Conservation (phyloP, 352 stramenopile genomes). For the Globisporangium orthogonon region DNA sequence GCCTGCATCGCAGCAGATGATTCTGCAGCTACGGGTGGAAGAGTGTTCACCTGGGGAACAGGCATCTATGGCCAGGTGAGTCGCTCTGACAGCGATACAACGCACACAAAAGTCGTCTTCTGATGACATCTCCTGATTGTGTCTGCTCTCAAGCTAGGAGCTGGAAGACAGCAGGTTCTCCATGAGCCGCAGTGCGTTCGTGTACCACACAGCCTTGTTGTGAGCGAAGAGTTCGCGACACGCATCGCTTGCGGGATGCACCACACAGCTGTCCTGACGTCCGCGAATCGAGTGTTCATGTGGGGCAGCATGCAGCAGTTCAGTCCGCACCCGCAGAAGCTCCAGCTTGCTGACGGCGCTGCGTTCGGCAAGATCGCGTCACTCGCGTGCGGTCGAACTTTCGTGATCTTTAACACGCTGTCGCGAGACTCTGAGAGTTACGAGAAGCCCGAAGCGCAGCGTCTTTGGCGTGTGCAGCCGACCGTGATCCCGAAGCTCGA, state of each 20-base stretch:
- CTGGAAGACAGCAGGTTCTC: constrained; percentile 31
- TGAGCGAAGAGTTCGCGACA: constrained; percentile 33
- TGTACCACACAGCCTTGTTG: constrained; percentile 19
- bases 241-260: constrained; percentile 58
- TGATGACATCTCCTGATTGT: background rate
- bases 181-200: constrained; percentile 37
- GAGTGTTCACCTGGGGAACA: constrained; percentile 68
- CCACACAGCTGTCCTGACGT: constrained; percentile 52
- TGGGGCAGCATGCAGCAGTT: constrained; percentile 65
- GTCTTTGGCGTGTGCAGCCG: constrained; percentile 39
- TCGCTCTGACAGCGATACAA: background rate
- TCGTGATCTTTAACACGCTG: constrained; percentile 71
- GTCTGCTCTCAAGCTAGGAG: constrained; percentile 33
- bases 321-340: constrained; percentile 23
- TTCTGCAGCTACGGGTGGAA: constrained; percentile 10
- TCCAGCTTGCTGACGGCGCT: constrained; percentile 24
- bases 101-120: background rate
- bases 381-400: constrained; percentile 62
- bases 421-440: constrained; percentile 45
- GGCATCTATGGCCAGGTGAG: constrained; percentile 57
- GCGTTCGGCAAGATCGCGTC: constrained; percentile 44
- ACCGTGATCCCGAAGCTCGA: constrained; percentile 43
- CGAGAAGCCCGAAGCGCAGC: constrained; percentile 39
- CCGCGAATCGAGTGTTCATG: constrained; percentile 45
- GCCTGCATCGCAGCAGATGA: constrained; percentile 39